Evolutionary conservation across 2,329 filamentous ascomycete species (phyloP), one percentile per base, ranked within the genome.

Genomic region (Talaromyces pinophilus): DNA sequence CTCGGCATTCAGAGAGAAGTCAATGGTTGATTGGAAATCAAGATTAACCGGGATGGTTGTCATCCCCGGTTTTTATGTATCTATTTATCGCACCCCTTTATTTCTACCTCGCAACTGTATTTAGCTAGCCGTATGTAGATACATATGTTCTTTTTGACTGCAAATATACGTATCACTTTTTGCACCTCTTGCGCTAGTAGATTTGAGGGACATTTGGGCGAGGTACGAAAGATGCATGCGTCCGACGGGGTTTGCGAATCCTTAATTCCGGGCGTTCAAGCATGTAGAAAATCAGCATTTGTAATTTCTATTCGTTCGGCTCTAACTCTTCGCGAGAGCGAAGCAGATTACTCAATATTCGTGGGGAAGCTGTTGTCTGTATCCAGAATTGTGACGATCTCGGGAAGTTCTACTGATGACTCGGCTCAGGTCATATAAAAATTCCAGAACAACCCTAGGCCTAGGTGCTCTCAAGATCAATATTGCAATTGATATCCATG

Each of bases 51-150:
- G 46, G 19, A n/a, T 57, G 25, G 15, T 17, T 66, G 13, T 33
- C 38, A 57, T 44, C 22, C 52, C 59, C 2, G 35, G 15, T 62
- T 57, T 38, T 38, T 48, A 57, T 66, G 46, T 66, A 62, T 50
- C 38, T 62, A 50, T 48, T 40, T 48, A 46, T 48, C 35, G 15
- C 22, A 19, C 38, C 22, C 35, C 5, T 44, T 60, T 46, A 28
- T 42, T 40, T 28, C 11, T 44, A 30, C n/a, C 57, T 8, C 15
- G 22, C 57, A n/a, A 60, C 15, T 60, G 57, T 44, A 42, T 60
- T 22, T 60, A 44, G 33, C 22, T 38, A 60, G 57, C 22, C 15
- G 2, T 44, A 60, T 46, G 57, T 60, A 60, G 38, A 60, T 60
- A 60, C 40, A 19, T 19, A 10, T 60, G 25, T 63, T 42, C 33